Evolutionary conservation across 179 eudicot genomes (phyloP).

Genomic region (Silene vulgaris): DNA sequence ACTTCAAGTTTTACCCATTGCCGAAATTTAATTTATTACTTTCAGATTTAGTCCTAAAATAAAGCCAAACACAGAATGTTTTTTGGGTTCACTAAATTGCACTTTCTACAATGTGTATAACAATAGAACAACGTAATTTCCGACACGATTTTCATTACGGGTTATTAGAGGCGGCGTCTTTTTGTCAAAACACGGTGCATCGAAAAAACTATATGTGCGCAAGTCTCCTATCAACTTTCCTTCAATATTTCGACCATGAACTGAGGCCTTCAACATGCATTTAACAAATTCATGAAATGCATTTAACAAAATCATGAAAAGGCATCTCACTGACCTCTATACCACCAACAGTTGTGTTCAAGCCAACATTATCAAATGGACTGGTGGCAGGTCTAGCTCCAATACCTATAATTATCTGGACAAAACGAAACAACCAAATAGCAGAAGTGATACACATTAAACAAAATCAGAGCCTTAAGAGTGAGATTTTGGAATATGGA

Average conservation of each 20-base stretch:
- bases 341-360: slow-evolving; percentile 71
- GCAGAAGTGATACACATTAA: neutral
- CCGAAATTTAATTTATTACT: neutral
- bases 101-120: too few relatives aligned
- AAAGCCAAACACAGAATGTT: neutral
- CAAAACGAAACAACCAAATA: slow-evolving; percentile 1
- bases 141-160: neutral
- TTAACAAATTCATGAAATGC: neutral
- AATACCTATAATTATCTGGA: slow-evolving; percentile 81
- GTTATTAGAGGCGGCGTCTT: too few relatives aligned
- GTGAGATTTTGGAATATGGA: neutral
- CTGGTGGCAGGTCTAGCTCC: slow-evolving; percentile 90
- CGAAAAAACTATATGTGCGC: neutral
- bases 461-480: neutral
- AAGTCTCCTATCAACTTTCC: neutral
- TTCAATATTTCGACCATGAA: neutral
- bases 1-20: neutral
- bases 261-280: slow-evolving; percentile 4
- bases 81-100: neutral
- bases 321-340: slow-evolving; percentile 56
- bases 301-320: neutral
- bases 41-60: neutral
- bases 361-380: slow-evolving; percentile 67
- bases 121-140: too few relatives aligned
- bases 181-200: neutral